phyloP scores from a whole-genome alignment of 768 basidiomycete genomes.

The Chiua virens region DNA sequence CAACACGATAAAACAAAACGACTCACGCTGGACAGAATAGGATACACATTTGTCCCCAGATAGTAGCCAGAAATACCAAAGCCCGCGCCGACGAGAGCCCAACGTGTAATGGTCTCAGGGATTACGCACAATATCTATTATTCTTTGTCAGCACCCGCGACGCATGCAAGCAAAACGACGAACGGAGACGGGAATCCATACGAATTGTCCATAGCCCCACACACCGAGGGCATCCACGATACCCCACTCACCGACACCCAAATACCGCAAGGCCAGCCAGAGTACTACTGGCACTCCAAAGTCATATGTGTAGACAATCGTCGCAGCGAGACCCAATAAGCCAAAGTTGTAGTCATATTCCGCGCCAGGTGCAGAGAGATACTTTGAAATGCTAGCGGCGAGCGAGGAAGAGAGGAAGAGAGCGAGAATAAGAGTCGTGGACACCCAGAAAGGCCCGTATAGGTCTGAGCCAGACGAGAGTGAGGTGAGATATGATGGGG shows the following conservation, averaged over 20 bases:
- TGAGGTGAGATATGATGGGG: conserved; percentile 59
- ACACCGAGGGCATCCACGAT: conserved; percentile 78
- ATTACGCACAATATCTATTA: conserved; percentile 79
- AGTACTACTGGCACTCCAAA: conserved; percentile 77
- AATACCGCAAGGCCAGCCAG: conserved; percentile 82
- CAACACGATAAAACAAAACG: neutral
- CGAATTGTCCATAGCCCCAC: conserved; percentile 81
- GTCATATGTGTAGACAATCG: conserved; percentile 86
- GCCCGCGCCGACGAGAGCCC: conserved; percentile 72
- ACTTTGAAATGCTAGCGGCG: conserved; percentile 83
- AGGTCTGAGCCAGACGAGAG: conserved; percentile 61
- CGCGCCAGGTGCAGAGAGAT: conserved; percentile 61
- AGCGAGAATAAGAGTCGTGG: conserved; percentile 90
- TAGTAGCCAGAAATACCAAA: conserved; percentile 86
- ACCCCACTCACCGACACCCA: conserved; percentile 89
- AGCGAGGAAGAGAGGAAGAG: conserved; percentile 94
- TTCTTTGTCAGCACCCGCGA: neutral
- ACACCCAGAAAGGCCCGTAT: conserved; percentile 96
- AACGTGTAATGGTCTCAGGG: conserved; percentile 78
- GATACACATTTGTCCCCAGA: conserved; percentile 82
- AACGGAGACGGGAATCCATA: conserved; percentile 88
- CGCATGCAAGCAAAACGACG: conserved; percentile 24
- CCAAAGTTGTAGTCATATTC: conserved; percentile 84
- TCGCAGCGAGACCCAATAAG: conserved; percentile 77
- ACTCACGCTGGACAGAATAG: conserved; percentile 80